These are phyloP conservation scores for Paraconiothyrium sp. DNA, from an alignment of 2,329 filamentous ascomycete species.

Conservation along the genomic window DNA sequence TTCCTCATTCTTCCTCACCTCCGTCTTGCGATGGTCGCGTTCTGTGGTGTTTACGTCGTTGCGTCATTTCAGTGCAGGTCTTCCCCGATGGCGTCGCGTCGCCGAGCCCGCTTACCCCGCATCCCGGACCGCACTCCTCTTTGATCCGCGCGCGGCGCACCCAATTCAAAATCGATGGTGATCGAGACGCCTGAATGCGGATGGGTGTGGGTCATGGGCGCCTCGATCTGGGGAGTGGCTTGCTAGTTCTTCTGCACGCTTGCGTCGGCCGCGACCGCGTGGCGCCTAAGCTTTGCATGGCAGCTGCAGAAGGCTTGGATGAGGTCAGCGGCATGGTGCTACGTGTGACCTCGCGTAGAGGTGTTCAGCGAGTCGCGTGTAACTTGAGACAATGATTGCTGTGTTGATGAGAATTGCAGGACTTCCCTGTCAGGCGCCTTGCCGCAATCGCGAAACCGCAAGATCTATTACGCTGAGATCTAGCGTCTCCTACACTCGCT, in stretches of 20 bases:
- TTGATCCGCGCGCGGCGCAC: background rate
- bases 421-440: too few relatives aligned
- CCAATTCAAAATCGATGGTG: background rate
- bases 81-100: background rate
- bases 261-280: constrained; percentile 10
- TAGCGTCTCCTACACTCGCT: too few relatives aligned
- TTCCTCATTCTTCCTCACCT: background rate
- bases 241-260: constrained; percentile 1
- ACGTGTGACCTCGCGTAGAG: background rate
- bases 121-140: background rate
- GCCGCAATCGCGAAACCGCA: too few relatives aligned
- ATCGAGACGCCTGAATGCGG: background rate
- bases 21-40: background rate
- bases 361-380: background rate
- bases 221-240: background rate
- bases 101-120: background rate
- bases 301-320: background rate
- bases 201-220: background rate
- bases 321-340: constrained; percentile 7
- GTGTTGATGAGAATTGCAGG: too few relatives aligned
- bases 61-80: background rate
- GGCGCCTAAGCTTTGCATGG: constrained; percentile 11
- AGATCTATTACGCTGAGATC: too few relatives aligned
- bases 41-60: background rate
- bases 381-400: too few relatives aligned